A percentile compares a stretch with the other conserved stretches of the same genome.
These are phyloP conservation scores for Capsaspora owczarzaki DNA, from an alignment of 78 protist species.

Conservation along the genomic window DNA sequence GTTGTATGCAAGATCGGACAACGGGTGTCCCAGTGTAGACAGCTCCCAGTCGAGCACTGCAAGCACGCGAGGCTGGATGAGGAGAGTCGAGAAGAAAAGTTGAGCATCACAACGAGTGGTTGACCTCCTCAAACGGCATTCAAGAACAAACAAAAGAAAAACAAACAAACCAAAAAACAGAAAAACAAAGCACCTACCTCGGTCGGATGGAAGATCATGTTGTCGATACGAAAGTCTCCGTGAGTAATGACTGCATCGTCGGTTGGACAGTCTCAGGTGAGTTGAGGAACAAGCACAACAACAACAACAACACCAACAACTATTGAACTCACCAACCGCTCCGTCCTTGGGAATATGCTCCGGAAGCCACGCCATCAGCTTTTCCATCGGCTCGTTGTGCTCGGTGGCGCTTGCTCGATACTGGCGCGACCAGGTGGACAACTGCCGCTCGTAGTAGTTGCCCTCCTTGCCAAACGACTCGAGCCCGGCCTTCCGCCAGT, in stretches of 20 bases:
- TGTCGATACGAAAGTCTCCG: constrained; percentile 28
- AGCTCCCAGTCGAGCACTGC: constrained; percentile 76
- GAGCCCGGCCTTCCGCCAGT: neutral
- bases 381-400: neutral
- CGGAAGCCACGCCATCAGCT: neutral
- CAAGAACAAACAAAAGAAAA: too few species aligned
- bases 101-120: too few species aligned
- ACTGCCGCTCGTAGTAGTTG: neutral
- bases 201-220: constrained; percentile 56
- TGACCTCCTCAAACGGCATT: too few species aligned
- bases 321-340: too few species aligned
- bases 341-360: neutral
- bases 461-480: neutral
- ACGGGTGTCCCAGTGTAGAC: constrained; percentile 62
- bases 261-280: too few species aligned
- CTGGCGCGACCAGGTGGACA: neutral
- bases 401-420: neutral
- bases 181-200: too few species aligned
- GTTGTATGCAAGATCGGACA: constrained; percentile 46
- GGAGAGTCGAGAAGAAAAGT: too few species aligned
- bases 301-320: too few species aligned
- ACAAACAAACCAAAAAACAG: too few species aligned
- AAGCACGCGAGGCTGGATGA: constrained; percentile 34
- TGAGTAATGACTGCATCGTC: too few species aligned
- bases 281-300: too few species aligned